Percentiles rank a stretch among this genome's conserved stretches.
These are phyloP conservation scores for Oehlia diaphana DNA, from an alignment of 192 early-diverging fungal species.

Conservation along the genomic window DNA sequence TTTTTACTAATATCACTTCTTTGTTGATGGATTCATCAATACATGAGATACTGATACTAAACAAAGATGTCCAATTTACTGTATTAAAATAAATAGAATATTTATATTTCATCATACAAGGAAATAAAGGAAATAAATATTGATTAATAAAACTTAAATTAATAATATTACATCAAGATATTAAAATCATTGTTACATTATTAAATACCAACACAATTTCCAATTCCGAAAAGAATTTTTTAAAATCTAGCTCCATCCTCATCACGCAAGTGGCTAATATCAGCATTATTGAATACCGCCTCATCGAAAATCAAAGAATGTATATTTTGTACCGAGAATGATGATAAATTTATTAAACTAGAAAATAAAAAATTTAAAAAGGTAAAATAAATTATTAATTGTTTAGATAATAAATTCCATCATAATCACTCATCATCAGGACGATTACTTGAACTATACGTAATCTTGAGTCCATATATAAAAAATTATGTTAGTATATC, in stretches of 20 bases:
- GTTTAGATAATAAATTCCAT: too few relatives aligned
- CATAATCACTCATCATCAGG: slow-evolving; percentile 27
- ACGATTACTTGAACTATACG: slow-evolving; percentile 67
- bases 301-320: slow-evolving; percentile 51
- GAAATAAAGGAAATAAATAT: too few relatives aligned
- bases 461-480: slow-evolving; percentile 43
- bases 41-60: too few relatives aligned
- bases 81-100: too few relatives aligned
- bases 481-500: slow-evolving; percentile 12
- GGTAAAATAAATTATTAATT: too few relatives aligned
- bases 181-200: background rate
- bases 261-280: slow-evolving; percentile 42
- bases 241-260: slow-evolving; percentile 37
- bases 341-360: slow-evolving; percentile 17
- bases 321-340: slow-evolving; percentile 40
- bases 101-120: too few relatives aligned
- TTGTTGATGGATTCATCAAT: too few relatives aligned
- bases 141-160: slow-evolving; percentile 1
- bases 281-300: slow-evolving; percentile 43
- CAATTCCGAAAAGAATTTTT: slow-evolving; percentile 36
- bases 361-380: too few relatives aligned
- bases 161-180: background rate
- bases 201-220: background rate
- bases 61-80: too few relatives aligned
- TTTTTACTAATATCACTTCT: too few relatives aligned